A percentile compares a stretch with the other conserved stretches of the same genome.
Conservation (phyloP, 805 yeast genomes). For the Lipomyces sp. region DNA sequence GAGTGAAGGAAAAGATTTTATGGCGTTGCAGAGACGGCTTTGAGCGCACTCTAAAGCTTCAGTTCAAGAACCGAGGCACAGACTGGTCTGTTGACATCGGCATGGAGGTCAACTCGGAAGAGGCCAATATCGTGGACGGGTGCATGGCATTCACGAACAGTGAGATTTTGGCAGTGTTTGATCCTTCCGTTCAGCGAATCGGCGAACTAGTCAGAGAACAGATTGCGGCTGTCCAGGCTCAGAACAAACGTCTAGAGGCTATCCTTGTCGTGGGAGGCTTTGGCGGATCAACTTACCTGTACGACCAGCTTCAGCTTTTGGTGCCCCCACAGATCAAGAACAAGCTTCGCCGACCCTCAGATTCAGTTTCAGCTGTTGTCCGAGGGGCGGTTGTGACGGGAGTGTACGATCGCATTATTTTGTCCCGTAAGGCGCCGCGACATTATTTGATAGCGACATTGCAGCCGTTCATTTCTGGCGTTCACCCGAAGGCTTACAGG, state of each 20-base stretch:
- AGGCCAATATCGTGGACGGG: constrained; percentile 12
- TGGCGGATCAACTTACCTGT: constrained; percentile 22
- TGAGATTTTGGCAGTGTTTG: constrained; percentile 21
- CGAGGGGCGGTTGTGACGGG: constrained; percentile 26
- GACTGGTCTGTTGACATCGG: constrained; percentile 17
- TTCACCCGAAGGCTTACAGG: constrained; percentile 15
- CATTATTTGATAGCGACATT: constrained; percentile 18
- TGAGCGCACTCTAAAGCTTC: constrained; percentile 6
- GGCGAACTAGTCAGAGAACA: constrained; percentile 20
- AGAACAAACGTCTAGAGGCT: constrained; percentile 5
- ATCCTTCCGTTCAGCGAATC: constrained; percentile 5
- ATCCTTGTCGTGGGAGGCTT: constrained; percentile 27
- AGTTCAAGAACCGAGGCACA: constrained; percentile 1
- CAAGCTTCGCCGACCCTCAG: constrained; percentile 17
- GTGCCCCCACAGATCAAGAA: constrained; percentile 13
- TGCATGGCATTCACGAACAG: constrained; percentile 10
- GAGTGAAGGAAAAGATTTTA: constrained; percentile 5
- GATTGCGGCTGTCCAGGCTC: constrained; percentile 9
- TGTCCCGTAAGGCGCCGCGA: constrained; percentile 21
- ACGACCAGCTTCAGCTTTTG: constrained; percentile 8
- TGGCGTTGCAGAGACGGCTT: constrained; percentile 11
- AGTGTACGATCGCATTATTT: constrained; percentile 16
- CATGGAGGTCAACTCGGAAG: constrained; percentile 2
- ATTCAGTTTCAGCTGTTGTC: constrained; percentile 24
- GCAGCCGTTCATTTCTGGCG: constrained; percentile 12